phyloP scores from a whole-genome alignment of 2,329 filamentous ascomycete species.

The Orbilia ellipsospora region DNA sequence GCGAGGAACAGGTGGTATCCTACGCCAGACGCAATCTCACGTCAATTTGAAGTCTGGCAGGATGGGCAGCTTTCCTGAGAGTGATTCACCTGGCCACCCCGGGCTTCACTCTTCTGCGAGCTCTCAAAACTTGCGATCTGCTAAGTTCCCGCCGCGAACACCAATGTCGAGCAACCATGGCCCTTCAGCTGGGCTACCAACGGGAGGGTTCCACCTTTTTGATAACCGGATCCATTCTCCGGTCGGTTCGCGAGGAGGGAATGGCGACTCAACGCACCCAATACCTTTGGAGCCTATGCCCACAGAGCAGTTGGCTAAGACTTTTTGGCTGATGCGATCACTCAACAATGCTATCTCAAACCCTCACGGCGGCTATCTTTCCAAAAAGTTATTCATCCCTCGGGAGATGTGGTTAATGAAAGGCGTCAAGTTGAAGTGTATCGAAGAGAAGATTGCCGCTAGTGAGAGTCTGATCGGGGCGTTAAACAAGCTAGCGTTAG shows the following conservation, averaged over 20 bases:
- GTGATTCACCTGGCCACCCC: conserved; percentile 40
- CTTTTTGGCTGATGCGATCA: conserved; percentile 97
- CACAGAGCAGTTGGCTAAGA: conserved; percentile 85
- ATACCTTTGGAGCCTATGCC: conserved; percentile 91
- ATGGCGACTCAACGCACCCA: conserved; percentile 72
- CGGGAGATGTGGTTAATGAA: conserved; percentile 94
- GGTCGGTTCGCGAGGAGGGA: conserved; percentile 68
- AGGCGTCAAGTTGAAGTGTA: conserved; percentile 86
- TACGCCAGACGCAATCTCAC: conserved; percentile 52
- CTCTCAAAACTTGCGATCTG: conserved; percentile 48
- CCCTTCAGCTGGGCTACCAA: conserved; percentile 69
- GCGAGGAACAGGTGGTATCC: conserved; percentile 45
- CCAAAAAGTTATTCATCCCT: conserved; percentile 89
- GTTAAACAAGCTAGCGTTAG: conserved; percentile 80
- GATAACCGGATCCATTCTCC: conserved; percentile 82
- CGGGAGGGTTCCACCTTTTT: conserved; percentile 81
- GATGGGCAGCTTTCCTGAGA: conserved; percentile 51
- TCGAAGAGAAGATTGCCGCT: conserved; percentile 93
- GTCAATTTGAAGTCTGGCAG: conserved; percentile 53
- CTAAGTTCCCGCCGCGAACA: conserved; percentile 50
- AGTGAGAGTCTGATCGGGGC: conserved; percentile 92
- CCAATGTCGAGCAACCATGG: conserved; percentile 50
- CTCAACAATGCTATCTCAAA: conserved; percentile 93
- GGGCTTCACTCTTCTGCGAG: conserved; percentile 49
- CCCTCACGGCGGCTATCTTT: conserved; percentile 89